These are phyloP conservation scores for Candida chauliodis DNA, from an alignment of 805 yeast species.

Conservation along the genomic window DNA sequence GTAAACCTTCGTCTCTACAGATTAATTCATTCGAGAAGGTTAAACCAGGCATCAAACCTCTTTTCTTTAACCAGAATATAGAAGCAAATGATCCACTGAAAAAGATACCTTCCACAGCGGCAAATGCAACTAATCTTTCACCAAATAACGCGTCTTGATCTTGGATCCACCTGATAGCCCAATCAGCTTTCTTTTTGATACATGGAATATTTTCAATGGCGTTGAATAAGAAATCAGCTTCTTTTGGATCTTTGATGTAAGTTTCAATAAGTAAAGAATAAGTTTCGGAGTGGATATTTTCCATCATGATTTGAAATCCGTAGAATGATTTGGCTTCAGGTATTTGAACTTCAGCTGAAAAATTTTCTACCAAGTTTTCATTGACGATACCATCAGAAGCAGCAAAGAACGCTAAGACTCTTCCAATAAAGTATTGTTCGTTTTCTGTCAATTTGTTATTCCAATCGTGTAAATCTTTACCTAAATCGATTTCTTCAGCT, in stretches of 20 bases:
- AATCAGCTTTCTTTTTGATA: slow-evolving; percentile 94
- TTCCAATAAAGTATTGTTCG: slow-evolving; percentile 87
- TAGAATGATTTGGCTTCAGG: slow-evolving; percentile 99
- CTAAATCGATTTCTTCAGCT: slow-evolving; percentile 95
- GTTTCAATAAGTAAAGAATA: slow-evolving; percentile 93
- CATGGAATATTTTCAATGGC: slow-evolving; percentile 96
- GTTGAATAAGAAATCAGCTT: slow-evolving; percentile 83
- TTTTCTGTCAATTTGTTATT: slow-evolving; percentile 81
- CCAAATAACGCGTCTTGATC: slow-evolving; percentile 86
- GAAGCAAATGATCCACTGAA: slow-evolving; percentile 98
- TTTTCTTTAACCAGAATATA: slow-evolving; percentile 97
- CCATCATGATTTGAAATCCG: slow-evolving; percentile 99
- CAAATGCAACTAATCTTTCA: slow-evolving; percentile 96
- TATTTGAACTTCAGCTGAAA: slow-evolving; percentile 93
- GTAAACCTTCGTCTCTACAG: slow-evolving; percentile 98
- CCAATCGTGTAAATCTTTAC: slow-evolving; percentile 93
- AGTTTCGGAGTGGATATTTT: slow-evolving; percentile 96
- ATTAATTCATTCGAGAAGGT: slow-evolving; percentile 97
- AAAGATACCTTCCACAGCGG: slow-evolving; percentile 98
- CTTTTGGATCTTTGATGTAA: slow-evolving; percentile 93
- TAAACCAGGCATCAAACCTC: slow-evolving; percentile 98
- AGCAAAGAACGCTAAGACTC: slow-evolving; percentile 95
- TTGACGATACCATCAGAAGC: slow-evolving; percentile 98
- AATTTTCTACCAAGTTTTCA: slow-evolving; percentile 95
- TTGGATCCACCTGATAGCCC: slow-evolving; percentile 97